phyloP scores from a whole-genome alignment of 345 rosid genomes.

The Euphorbia pulcherrima region DNA sequence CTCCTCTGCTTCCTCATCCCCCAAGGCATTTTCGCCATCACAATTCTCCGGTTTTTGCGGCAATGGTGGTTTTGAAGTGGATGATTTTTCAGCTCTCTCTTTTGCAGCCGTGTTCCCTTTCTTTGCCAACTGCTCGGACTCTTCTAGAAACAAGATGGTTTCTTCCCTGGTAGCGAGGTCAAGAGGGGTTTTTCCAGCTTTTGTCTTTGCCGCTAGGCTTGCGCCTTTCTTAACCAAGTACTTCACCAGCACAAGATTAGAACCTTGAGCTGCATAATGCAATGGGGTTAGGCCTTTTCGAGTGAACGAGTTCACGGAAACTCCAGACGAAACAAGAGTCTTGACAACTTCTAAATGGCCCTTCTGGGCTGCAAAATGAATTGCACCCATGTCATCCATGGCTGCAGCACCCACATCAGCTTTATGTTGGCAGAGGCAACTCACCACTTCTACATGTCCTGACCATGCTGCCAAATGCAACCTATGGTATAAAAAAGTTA shows the following conservation, averaged over 20 bases:
- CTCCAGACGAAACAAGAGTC: slow-evolving; percentile 57
- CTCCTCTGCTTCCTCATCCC: slow-evolving; percentile 19
- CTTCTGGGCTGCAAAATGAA: slow-evolving; percentile 95
- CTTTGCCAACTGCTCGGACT: slow-evolving; percentile 45
- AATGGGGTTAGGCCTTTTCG: slow-evolving; percentile 91
- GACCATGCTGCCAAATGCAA: slow-evolving; percentile 97
- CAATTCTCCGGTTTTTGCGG: slow-evolving; percentile 25
- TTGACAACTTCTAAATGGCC: slow-evolving; percentile 79
- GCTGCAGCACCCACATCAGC: slow-evolving; percentile 98
- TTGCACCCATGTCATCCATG: slow-evolving; percentile 93
- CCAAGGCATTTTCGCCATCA: slow-evolving; percentile 26
- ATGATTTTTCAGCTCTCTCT: slow-evolving; percentile 34
- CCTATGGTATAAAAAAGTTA: slow-evolving; percentile 34
- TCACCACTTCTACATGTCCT: slow-evolving; percentile 67
- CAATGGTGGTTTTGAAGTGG: slow-evolving; percentile 30
- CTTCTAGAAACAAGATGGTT: slow-evolving; percentile 46
- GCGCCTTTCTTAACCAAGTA: slow-evolving; percentile 74
- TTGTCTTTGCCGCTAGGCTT: slow-evolving; percentile 52
- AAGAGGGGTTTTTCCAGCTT: slow-evolving; percentile 73
- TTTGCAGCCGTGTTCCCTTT: slow-evolving; percentile 24
- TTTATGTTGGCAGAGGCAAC: slow-evolving; percentile 77
- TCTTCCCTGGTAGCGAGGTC: slow-evolving; percentile 68
- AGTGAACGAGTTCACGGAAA: slow-evolving; percentile 54
- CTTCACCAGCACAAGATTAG: slow-evolving; percentile 70
- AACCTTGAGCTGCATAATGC: slow-evolving; percentile 90